Base-by-base conservation (phyloP, 225 moss, liverwort and hornwort species). In the Anthoceros angustus region DNA sequence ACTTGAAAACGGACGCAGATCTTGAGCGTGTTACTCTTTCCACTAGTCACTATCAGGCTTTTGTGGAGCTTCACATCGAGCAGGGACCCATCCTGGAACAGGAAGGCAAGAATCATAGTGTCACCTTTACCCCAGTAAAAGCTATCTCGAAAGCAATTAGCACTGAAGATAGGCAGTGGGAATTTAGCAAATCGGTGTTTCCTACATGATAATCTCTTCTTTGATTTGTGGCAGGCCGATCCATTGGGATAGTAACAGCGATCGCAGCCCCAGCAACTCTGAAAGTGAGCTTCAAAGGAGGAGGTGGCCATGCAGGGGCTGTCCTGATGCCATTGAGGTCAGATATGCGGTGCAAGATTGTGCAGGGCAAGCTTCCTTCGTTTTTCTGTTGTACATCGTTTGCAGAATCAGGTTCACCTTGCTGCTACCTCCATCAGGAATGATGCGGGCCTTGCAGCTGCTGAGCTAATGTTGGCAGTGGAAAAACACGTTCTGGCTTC, bases 191-290 rank as follows among this genome's bases (percentile, higher is more conserved):
- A 43, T 67, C 38, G 2, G 25, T 42, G 16, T 42, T 21, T 62
- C 66, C 43, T 24, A 61, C 16, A 25, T 63, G 43, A 3, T 10
- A 12, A 39, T 41, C 5, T 63, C 9, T 42, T 14, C 9, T 40
- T 39, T 42, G 39, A 14, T 39, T 46, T 42, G 42, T n/a, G 64
- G 15, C 78, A 89, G 89, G 82, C 18, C 74, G 87, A 45, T 79
- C 83, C 32, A 86, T 98, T 50, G 95, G 95, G 41, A 74, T 98
- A 25, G 92, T 98, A 64, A 92, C 92, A 63, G 95, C 92, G 23
- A 92, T 98, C 70, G 92, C 95, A 70, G 95, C 95, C 23, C 95
- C 95, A 62, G 89, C 95, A 42, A 98, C 88, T 83, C 74, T 98
- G 72, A 89, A 87, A 71, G 81, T 98, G 26, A 81, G 64, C 61